A percentile compares a stretch with the other conserved stretches of the same genome.
Conservation (phyloP, 495 filamentous ascomycete species). For the Penicillium pancosmium region DNA sequence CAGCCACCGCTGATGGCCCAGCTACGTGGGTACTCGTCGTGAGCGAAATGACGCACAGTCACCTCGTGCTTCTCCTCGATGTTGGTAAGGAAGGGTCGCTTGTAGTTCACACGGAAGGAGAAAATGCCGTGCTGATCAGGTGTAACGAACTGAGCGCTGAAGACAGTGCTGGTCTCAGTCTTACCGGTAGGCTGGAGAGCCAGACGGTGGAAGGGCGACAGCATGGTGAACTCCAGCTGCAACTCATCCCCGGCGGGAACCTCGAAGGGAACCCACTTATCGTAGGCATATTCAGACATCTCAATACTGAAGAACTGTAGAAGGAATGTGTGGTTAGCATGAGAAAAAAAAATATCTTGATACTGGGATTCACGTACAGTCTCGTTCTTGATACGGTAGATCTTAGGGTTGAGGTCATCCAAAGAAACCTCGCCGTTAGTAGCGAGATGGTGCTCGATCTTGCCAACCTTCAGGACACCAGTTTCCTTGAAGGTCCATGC, state of each 20-base stretch:
- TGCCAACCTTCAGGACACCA: slow-evolving; percentile 84
- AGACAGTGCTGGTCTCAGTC: slow-evolving; percentile 71
- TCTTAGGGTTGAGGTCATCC: slow-evolving; percentile 71
- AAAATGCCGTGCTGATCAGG: slow-evolving; percentile 99
- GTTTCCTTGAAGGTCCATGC: slow-evolving; percentile 94
- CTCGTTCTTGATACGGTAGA: slow-evolving; percentile 97
- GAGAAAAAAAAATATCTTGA: slow-evolving; percentile 10
- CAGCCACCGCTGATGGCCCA: slow-evolving; percentile 88
- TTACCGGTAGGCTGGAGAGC: slow-evolving; percentile 59
- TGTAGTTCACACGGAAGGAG: slow-evolving; percentile 95
- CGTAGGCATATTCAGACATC: slow-evolving; percentile 77
- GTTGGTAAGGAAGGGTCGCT: slow-evolving; percentile 85
- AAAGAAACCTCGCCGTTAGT: slow-evolving; percentile 40
- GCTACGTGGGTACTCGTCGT: slow-evolving; percentile 92
- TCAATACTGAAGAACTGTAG: slow-evolving; percentile 82
- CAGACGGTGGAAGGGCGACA: slow-evolving; percentile 96
- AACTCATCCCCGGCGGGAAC: slow-evolving; percentile 69
- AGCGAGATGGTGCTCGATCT: slow-evolving; percentile 76
- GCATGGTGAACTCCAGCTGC: slow-evolving; percentile 98
- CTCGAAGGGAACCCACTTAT: slow-evolving; percentile 72
- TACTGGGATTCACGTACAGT: slow-evolving; percentile 64
- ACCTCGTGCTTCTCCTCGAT: slow-evolving; percentile 95
- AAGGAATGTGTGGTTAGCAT: slow-evolving; percentile 26
- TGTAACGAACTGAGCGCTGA: slow-evolving; percentile 72
- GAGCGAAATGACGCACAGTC: slow-evolving; percentile 91